Evolutionary conservation across 768 basidiomycete genomes (phyloP).

Genomic region (Psilocybe azurescens): DNA sequence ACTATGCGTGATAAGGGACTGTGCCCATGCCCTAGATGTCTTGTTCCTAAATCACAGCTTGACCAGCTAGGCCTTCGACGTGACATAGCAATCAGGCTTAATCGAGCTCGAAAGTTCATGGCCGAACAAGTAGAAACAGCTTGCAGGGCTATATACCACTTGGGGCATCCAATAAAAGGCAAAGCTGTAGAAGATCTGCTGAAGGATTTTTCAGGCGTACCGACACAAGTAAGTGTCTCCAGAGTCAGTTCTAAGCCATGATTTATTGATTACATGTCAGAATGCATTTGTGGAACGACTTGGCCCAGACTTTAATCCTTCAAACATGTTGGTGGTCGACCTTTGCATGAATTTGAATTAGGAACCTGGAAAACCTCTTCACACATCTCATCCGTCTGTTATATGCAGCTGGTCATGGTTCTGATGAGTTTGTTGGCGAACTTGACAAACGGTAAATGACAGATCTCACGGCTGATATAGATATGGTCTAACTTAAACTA

Average conservation of each 20-base stretch:
- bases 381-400: conserved; percentile 42
- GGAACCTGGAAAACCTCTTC: conserved; percentile 46
- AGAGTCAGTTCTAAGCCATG: neutral
- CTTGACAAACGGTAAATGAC: conserved; percentile 35
- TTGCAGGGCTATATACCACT: conserved; percentile 12
- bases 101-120: conserved; percentile 14
- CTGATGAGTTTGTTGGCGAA: conserved; percentile 26
- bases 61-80: conserved; percentile 30
- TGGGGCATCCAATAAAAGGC: conserved; percentile 6
- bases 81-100: conserved; percentile 22
- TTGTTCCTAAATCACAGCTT: conserved; percentile 32
- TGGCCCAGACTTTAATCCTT: conserved; percentile 32
- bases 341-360: conserved; percentile 44
- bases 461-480: conserved; percentile 1
- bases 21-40: conserved; percentile 43
- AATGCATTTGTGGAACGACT: conserved; percentile 29
- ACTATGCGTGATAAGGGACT: conserved; percentile 43
- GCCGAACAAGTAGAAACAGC: conserved; percentile 12
- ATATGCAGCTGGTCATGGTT: conserved; percentile 24
- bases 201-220: conserved; percentile 30
- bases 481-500: neutral
- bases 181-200: conserved; percentile 24
- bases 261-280: conserved; percentile 12
- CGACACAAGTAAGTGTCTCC: conserved; percentile 25
- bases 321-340: conserved; percentile 37